Evolutionary conservation across 805 yeast genomes (phyloP).

Genomic region (Saccharomyces kudriavzevii): DNA sequence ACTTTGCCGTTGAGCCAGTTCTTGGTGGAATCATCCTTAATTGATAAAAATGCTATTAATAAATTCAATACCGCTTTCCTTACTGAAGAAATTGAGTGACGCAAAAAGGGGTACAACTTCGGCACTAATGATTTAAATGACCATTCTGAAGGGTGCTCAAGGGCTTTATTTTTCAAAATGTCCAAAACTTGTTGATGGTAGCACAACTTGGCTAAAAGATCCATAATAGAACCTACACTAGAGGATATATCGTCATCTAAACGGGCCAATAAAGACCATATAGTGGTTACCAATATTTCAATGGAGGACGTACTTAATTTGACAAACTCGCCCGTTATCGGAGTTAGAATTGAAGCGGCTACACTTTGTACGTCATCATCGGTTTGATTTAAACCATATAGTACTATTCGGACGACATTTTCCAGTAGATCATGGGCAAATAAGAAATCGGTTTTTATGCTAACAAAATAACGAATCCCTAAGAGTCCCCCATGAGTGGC

Average conservation of each 20-base stretch:
- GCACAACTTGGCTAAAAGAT: slow-evolving; percentile 78
- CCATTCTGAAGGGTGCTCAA: slow-evolving; percentile 37
- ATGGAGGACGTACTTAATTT: slow-evolving; percentile 43
- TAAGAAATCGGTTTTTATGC: slow-evolving; percentile 76
- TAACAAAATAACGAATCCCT: slow-evolving; percentile 85
- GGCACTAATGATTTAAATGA: slow-evolving; percentile 79
- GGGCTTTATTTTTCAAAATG: slow-evolving; percentile 57
- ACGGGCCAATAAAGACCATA: slow-evolving; percentile 86
- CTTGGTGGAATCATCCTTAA: slow-evolving; percentile 42
- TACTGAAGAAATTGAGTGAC: slow-evolving; percentile 90
- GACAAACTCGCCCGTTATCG: slow-evolving; percentile 86
- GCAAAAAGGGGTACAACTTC: slow-evolving; percentile 78
- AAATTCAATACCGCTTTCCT: slow-evolving; percentile 82
- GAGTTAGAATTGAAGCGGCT: slow-evolving; percentile 86
- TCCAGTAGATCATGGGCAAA: slow-evolving; percentile 50
- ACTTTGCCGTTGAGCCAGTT: slow-evolving; percentile 74
- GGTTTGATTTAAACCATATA: slow-evolving; percentile 69
- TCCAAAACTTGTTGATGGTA: slow-evolving; percentile 70
- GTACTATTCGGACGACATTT: slow-evolving; percentile 71
- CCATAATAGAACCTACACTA: slow-evolving; percentile 94
- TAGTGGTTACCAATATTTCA: slow-evolving; percentile 47
- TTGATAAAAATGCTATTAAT: slow-evolving; percentile 62
- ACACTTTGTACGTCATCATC: slow-evolving; percentile 97
- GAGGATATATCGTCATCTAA: slow-evolving; percentile 89
- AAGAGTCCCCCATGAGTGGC: slow-evolving; percentile 97